Conservation (phyloP, 768 basidiomycete species). For the Naganishia vishniacii region DNA sequence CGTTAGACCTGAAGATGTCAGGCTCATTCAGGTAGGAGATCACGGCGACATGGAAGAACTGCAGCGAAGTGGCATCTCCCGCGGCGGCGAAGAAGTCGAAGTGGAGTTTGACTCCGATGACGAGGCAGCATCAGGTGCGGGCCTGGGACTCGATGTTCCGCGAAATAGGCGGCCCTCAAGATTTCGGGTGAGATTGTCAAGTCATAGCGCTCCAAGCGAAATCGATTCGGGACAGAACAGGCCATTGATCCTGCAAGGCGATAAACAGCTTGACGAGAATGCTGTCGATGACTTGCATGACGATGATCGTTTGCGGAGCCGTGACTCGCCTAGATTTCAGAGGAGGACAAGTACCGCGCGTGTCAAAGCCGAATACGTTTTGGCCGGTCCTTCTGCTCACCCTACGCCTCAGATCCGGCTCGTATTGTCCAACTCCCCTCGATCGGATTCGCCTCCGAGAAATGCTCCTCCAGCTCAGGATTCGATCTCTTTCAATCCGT, state of each 20-base stretch:
- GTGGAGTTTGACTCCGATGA: slow-evolving; percentile 35
- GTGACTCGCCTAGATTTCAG: slow-evolving; percentile 5
- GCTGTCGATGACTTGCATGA: slow-evolving; percentile 2
- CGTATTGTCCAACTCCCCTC: slow-evolving; percentile 36
- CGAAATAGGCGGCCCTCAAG: slow-evolving; percentile 30
- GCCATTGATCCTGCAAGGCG: slow-evolving; percentile 12
- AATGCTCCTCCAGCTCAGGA: not conserved
- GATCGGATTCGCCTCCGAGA: slow-evolving; percentile 9
- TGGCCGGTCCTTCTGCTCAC: slow-evolving; percentile 45
- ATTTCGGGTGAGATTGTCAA: slow-evolving; percentile 19
- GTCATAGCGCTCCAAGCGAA: slow-evolving; percentile 6
- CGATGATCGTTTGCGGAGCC: slow-evolving; percentile 10
- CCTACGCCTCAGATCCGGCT: slow-evolving; percentile 49
- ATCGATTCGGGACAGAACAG: not conserved
- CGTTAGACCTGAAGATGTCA: not conserved
- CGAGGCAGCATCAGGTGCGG: not conserved
- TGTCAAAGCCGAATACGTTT: slow-evolving; percentile 51
- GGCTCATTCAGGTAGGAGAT: slow-evolving; percentile 5
- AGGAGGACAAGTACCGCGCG: slow-evolving; percentile 27
- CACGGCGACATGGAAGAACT: too few species aligned
- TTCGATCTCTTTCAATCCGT: not conserved
- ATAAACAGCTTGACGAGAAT: not conserved
- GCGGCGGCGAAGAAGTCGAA: slow-evolving; percentile 33
- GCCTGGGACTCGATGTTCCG: not conserved
- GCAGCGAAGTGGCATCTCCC: too few species aligned